Conservation (phyloP, 805 yeast genomes). For the Nakazawaea siamensis region DNA sequence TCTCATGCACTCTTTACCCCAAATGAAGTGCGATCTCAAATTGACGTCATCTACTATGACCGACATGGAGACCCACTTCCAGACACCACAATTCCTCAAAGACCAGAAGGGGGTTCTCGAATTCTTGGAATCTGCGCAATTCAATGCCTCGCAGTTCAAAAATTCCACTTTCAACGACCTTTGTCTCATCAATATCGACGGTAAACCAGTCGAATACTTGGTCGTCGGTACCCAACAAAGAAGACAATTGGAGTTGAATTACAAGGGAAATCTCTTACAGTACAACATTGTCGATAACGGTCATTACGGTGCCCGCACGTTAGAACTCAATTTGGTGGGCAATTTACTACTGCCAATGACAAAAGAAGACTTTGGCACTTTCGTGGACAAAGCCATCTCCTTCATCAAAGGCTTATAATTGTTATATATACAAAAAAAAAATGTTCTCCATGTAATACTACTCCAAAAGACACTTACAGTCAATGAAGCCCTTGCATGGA, state of each 20-base stretch:
- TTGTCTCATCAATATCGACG: constrained; percentile 1
- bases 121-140: constrained; percentile 21
- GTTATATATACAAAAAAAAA: constrained; percentile 1
- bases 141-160: constrained; percentile 6
- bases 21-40: constrained; percentile 6
- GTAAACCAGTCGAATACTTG: constrained; percentile 5
- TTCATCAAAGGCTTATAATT: constrained; percentile 1
- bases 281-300: constrained; percentile 34
- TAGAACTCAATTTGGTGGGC: constrained; percentile 31
- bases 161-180: constrained; percentile 3
- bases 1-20: constrained; percentile 5
- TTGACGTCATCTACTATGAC: not conserved
- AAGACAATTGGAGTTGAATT: constrained; percentile 24
- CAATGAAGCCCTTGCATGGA: constrained; percentile 11
- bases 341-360: constrained; percentile 14
- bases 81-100: constrained; percentile 23
- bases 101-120: constrained; percentile 34
- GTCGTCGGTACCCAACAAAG: constrained; percentile 13
- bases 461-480: constrained; percentile 9
- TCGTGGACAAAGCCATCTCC: not conserved
- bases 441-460: constrained; percentile 11
- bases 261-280: constrained; percentile 22
- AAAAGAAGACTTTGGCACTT: not conserved
- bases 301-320: constrained; percentile 28
- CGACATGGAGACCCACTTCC: constrained; percentile 9